Conservation (phyloP, 768 basidiomycete species). For the Aureoboletus auriporus region DNA sequence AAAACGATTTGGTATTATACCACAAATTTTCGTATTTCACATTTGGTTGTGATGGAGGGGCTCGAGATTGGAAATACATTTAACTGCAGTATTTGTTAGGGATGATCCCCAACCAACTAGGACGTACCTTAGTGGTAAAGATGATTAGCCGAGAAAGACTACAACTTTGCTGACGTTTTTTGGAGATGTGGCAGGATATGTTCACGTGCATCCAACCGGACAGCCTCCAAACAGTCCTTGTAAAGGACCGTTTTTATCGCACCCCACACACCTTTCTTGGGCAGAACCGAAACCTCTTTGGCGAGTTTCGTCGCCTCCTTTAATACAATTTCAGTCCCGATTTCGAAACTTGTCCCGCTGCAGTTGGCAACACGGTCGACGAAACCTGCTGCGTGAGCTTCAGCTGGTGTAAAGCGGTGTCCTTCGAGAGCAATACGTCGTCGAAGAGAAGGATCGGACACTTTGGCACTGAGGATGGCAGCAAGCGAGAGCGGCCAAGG, state of each 20-base stretch:
- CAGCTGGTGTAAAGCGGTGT: slow-evolving; percentile 68
- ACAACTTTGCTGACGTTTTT: slow-evolving; percentile 13
- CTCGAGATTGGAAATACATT: neutral
- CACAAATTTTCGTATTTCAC: neutral
- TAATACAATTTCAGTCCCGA: slow-evolving; percentile 55
- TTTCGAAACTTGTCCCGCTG: slow-evolving; percentile 39
- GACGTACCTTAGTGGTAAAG: slow-evolving; percentile 7
- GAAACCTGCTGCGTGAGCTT: slow-evolving; percentile 62
- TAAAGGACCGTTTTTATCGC: slow-evolving; percentile 65
- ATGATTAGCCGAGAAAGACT: slow-evolving; percentile 4
- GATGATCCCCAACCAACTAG: no score
- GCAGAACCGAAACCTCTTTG: slow-evolving; percentile 44
- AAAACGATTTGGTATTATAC: neutral
- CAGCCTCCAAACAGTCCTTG: slow-evolving; percentile 45
- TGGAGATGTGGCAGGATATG: slow-evolving; percentile 6
- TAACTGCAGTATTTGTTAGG: neutral
- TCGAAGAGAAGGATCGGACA: slow-evolving; percentile 52
- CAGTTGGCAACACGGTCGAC: slow-evolving; percentile 55
- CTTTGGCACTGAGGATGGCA: slow-evolving; percentile 58
- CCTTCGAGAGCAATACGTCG: slow-evolving; percentile 80
- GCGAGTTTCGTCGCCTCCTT: slow-evolving; percentile 64
- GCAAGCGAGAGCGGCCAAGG: slow-evolving; percentile 72
- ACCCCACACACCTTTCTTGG: slow-evolving; percentile 65
- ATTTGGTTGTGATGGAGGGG: slow-evolving; percentile 7
- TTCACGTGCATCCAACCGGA: slow-evolving; percentile 22